Evolutionary conservation across 108 stramenopile genomes (phyloP), one percentile per base, ranked within the genome.

Genomic region (Cyclotella kingstonii): DNA sequence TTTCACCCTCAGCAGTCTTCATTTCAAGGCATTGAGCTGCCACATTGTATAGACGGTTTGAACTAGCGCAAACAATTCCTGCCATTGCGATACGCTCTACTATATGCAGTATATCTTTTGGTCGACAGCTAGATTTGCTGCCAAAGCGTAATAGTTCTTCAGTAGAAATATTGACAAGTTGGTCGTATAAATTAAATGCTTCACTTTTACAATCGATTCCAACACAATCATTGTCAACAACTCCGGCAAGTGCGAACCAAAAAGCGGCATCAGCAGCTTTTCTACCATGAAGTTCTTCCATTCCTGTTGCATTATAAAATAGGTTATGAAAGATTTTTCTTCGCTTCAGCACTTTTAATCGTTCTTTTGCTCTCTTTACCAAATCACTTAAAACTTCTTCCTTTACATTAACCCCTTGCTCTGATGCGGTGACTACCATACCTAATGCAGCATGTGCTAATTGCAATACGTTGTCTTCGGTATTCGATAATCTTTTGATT

Each of bases 181-280:
- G 29, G 19, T 76, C 68, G 54, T 75, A 84, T 5, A 88, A 22
- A 0, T 59, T 30, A 2, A 30, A 4, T 31, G 78, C 64, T 12
- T 17, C 60, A 4, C 49, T 66, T 23, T 53, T 47, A 35, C 31
- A 6, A 45, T 15, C 21, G 21, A n/a, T 40, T 5, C 44, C 11
- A 29, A 27, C 22, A 2, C 10, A 1, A 10, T 46, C 23, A 22
- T 30, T 2, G 34, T 54, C 39, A 7, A 9, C 15, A 11, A 57
- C 55, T 12, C 90, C 90, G 10, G 90, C 78, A 34, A 91, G 53
- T 26, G 85, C 84, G 65, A 91, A 88, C 83, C 85, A 88, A 64
- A 88, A 77, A 7, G 80, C 84, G 6, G 90, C 90, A 77, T 91
- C 90, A 40, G 90, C 90, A 21, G 86, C 81, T 44, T 82, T 86